Percentiles rank a stretch among this genome's conserved stretches.
These are phyloP conservation scores for Fraxinus sp. DNA, from an alignment of 305 asterid species.

Conservation along the genomic window DNA sequence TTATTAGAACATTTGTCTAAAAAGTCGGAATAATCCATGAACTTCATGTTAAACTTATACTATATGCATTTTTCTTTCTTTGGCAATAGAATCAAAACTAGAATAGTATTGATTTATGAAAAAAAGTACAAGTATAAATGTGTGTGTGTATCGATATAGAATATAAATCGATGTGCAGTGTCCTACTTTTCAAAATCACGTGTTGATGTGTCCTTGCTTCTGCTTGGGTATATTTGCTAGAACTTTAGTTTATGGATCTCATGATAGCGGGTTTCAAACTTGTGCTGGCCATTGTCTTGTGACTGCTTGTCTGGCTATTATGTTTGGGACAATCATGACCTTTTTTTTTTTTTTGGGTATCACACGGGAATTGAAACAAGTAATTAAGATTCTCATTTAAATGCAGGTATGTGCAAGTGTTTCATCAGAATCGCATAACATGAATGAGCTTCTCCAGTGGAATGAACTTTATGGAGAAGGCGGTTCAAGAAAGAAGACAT, in stretches of 20 bases:
- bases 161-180: not conserved
- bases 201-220: not conserved
- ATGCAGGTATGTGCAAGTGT: conserved; percentile 75
- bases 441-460: conserved; percentile 72
- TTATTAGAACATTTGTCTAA: not conserved
- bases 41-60: not conserved
- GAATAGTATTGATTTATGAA: not conserved
- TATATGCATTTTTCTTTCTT: not conserved
- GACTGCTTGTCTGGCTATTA: not conserved
- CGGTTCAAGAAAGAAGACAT: conserved; percentile 65
- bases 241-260: not conserved
- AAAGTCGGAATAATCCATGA: not conserved
- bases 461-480: conserved; percentile 78
- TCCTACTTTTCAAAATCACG: not conserved
- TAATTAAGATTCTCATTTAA: not conserved
- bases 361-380: not conserved
- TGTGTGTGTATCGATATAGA: no score
- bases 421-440: conserved; percentile 60
- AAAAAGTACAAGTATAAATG: not conserved
- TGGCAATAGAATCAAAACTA: not conserved
- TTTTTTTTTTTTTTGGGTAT: not conserved
- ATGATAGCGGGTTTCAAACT: not conserved
- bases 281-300: not conserved
- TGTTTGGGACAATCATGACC: not conserved
- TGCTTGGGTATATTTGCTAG: not conserved